phyloP scores from a whole-genome alignment of 2,329 filamentous ascomycete genomes.

The Pyrenophora graminea region DNA sequence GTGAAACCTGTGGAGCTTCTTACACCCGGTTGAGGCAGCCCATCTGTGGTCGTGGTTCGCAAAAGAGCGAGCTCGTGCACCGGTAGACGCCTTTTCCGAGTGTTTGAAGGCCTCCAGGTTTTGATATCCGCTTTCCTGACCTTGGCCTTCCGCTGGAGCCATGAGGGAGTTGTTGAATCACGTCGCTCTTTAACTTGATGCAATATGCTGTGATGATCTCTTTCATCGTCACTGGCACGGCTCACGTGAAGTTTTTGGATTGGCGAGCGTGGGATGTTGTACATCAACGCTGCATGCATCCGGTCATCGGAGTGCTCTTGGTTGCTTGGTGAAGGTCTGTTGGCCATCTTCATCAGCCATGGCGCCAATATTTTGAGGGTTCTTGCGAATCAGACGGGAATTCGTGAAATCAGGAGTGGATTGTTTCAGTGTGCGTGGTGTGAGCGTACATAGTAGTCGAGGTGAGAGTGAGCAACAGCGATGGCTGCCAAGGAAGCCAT shows the following conservation, averaged over 20 bases:
- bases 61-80: conserved; percentile 34
- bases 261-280: not conserved
- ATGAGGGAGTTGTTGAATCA: not conserved
- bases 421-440: too few species aligned
- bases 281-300: not conserved
- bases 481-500: conserved; percentile 25
- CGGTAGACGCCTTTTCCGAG: conserved; percentile 28
- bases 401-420: too few species aligned
- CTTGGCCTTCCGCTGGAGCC: not conserved
- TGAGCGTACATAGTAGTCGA: not conserved
- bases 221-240: not conserved
- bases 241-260: not conserved
- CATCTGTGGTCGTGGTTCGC: conserved; percentile 34
- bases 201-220: not conserved
- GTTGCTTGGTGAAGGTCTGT: not conserved
- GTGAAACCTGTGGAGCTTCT: conserved; percentile 8
- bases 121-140: not conserved
- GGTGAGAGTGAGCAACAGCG: not conserved
- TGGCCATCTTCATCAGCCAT: too few species aligned
- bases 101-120: conserved; percentile 2
- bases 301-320: not conserved
- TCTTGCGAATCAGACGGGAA: too few species aligned
- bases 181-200: not conserved
- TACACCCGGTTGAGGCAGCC: conserved; percentile 34
- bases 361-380: too few species aligned